Evolutionary conservation across 345 rosid species (phyloP), one percentile per base, ranked within the genome.

Genomic region (Citrus cavaleriei): DNA sequence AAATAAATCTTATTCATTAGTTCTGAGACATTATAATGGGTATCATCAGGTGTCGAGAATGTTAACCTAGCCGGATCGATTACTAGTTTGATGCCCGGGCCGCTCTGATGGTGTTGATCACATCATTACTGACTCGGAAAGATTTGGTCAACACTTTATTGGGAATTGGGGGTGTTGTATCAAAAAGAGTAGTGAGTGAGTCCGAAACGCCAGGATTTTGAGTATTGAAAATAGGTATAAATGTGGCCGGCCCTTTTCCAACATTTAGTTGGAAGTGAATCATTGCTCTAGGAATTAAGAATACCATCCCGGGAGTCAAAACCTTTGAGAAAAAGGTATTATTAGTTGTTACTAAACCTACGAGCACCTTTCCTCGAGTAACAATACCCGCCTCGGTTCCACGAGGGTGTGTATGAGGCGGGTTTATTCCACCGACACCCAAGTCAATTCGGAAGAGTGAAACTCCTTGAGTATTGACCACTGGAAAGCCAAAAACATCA

Each of bases 241-340:
- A 34, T 12, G 85, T 87, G 25, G 93, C 97, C 76, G 88, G 89
- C 18, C 73, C 87, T 74, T 84, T 67, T 7, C 98, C 98, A 77
- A 88, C 92, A 37, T 94, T 93, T 69, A 79, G 81, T 60, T 95
- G 98, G 81, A 91, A 93, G 85, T 95, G 97, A 49, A 93, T 88
- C 51, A 89, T 81, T 6, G 91, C 97, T 54, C 84, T 81, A 2
- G 94, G 95, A 71, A 91, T 62, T 49, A 91, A 90, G 79, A 93
- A 90, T 90, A 85, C 89, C 80, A 89, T 85, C 65, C 98, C 94
- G 0, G 68, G 82, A 7, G 40, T 82, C 75, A 91, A n/a, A 25
- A 86, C 86, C 32, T 88, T 89, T 0, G 97, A 93, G 86, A 84
- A 14, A 67, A 81, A 84, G 68, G 83, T 86, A 51, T 89, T 89